phyloP scores from a whole-genome alignment of 495 filamentous ascomycete genomes.

The Oidiodendron maius region DNA sequence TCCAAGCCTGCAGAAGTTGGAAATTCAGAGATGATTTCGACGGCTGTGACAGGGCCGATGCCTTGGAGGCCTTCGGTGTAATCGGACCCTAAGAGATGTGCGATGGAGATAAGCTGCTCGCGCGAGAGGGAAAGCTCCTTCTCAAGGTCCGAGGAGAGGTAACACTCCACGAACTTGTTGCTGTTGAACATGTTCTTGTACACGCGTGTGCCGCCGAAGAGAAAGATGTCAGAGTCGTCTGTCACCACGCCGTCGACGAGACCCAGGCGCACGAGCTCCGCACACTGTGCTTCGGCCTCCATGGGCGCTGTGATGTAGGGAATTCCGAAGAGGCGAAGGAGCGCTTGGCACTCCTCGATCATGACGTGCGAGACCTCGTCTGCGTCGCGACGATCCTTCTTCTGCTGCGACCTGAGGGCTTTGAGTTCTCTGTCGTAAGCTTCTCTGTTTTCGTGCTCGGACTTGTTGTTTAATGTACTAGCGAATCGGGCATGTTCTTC shows the following conservation, averaged over 20 bases:
- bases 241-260: conserved; percentile 98
- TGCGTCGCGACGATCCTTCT: conserved; percentile 89
- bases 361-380: conserved; percentile 94
- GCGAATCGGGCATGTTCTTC: conserved; percentile 93
- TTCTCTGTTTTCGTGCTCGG: conserved; percentile 53
- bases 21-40: conserved; percentile 93
- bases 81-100: conserved; percentile 85
- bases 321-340: conserved; percentile 84
- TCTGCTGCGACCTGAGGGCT: conserved; percentile 83
- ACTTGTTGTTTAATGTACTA: conserved; percentile 70
- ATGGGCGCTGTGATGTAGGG: conserved; percentile 96
- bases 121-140: conserved; percentile 82
- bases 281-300: conserved; percentile 98
- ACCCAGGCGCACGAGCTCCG: conserved; percentile 76
- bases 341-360: conserved; percentile 89
- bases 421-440: conserved; percentile 85
- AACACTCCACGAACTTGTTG: conserved; percentile 96
- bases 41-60: conserved; percentile 86
- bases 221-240: conserved; percentile 93
- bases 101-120: conserved; percentile 75
- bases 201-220: conserved; percentile 91
- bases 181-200: conserved; percentile 99
- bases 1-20: conserved; percentile 41
- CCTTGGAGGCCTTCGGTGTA: conserved; percentile 90
- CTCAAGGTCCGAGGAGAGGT: conserved; percentile 79